Base-by-base conservation (phyloP, 192 early-diverging fungal genomes). In the Dissophora globulifera region DNA sequence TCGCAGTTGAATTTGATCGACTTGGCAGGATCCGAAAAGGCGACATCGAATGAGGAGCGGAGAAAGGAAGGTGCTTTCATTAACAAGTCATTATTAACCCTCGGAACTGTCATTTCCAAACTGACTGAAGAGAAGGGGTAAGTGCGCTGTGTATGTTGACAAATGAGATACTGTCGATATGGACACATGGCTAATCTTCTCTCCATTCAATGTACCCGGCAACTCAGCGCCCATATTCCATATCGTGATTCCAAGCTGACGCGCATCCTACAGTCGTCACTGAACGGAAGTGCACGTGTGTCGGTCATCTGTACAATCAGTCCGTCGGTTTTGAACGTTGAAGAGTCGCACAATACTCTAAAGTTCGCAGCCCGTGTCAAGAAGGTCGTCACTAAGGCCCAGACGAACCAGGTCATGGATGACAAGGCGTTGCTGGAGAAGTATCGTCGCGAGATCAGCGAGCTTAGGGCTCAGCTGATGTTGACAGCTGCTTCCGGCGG, bases 181-280 rank as follows among this genome's bases (percentile, higher is more conserved):
- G 38, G 38, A 7, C 38, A 7, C 38, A 40, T 40, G 38, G 8
- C 13, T 10, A 40, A 22, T 32, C 16, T 55, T 40, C 45, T 20
- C 31, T 40, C 52, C 64, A 38, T 33, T 47, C 1, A 51, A 46
- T 23, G 7, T 33, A 17, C 9, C 17, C 30, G 32, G 22, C 23
- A 40, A 40, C 46, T 40, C 55, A 70, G 74, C 22, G 87, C 85
- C 1, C 96, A 98, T 79, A 93, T 99, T 50, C 97, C 97, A 1
- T 99, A 93, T 79, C 92, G 97, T 32, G 97, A 99, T 69, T 98
- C 96, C 0, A 98, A 98, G 62, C 76, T 99, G 42, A 99, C 97
- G 2, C 84, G 97, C 22, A 94, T 99, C 25, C 72, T 99, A 20
- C 96, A 98, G 75, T 85, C 92, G 6, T 96, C 97, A 0, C 83